phyloP scores from a whole-genome alignment of 768 basidiomycete species.

The Rhizopogon rudus region DNA sequence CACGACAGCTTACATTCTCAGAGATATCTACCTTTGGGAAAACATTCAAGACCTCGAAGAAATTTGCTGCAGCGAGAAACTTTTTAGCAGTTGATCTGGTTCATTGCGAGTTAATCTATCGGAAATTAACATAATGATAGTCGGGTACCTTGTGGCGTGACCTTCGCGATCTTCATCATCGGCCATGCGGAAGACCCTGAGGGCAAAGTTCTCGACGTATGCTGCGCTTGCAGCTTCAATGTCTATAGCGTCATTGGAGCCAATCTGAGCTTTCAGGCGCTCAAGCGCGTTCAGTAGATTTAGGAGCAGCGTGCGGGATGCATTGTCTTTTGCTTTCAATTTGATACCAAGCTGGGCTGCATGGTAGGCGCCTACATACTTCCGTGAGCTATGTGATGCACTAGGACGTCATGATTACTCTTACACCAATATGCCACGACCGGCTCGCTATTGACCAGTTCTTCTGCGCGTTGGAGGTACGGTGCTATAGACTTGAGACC shows the following conservation, averaged over 20 bases:
- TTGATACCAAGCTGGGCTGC: conserved; percentile 85
- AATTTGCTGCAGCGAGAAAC: conserved; percentile 92
- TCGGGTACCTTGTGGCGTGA: conserved; percentile 60
- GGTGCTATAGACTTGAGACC: conserved; percentile 68
- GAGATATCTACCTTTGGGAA: conserved; percentile 60
- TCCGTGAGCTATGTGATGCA: background rate
- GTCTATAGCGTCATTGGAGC: conserved; percentile 73
- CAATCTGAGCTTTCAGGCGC: conserved; percentile 70
- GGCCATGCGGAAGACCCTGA: conserved; percentile 82
- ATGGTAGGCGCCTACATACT: conserved; percentile 74
- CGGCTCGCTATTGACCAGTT: conserved; percentile 77
- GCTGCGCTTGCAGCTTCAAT: conserved; percentile 79
- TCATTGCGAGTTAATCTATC: conserved; percentile 4
- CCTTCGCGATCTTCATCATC: conserved; percentile 89
- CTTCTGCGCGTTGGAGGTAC: conserved; percentile 86
- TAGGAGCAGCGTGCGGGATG: conserved; percentile 65
- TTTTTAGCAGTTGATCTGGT: conserved; percentile 85
- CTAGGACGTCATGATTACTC: conserved; percentile 24
- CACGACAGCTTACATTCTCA: conserved; percentile 44
- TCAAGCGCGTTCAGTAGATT: conserved; percentile 77
- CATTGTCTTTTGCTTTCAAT: conserved; percentile 58
- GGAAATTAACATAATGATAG: background rate
- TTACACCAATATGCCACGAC: conserved; percentile 94
- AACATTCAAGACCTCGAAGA: conserved; percentile 81
- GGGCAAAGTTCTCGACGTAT: conserved; percentile 93